Evolutionary conservation across 306 rosid genomes (phyloP).

Genomic region (Vigna hirtella): DNA sequence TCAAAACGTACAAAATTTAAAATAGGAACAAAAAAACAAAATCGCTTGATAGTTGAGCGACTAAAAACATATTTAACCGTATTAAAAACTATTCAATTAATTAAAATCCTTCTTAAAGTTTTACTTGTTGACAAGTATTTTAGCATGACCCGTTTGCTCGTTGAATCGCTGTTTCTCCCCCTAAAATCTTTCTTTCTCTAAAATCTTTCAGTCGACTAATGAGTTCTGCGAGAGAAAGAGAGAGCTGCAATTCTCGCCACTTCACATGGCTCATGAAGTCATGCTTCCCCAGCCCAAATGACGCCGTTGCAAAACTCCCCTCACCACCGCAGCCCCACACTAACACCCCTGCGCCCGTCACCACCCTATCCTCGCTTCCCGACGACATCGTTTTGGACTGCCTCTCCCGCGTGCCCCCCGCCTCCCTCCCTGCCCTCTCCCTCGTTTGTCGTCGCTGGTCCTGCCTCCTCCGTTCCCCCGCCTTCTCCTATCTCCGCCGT

Average conservation of each 20-base stretch:
- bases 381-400: conserved; percentile 72
- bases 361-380: conserved; percentile 66
- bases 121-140: too few relatives aligned
- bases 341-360: not conserved
- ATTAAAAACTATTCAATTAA: too few relatives aligned
- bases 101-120: too few relatives aligned
- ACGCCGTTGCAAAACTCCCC: not conserved
- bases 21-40: too few relatives aligned
- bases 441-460: conserved; percentile 73
- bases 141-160: not conserved
- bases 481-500: conserved; percentile 69
- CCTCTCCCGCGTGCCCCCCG: conserved; percentile 59
- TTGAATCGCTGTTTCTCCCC: not conserved
- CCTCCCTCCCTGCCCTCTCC: conserved; percentile 59
- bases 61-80: too few relatives aligned
- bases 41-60: too few relatives aligned
- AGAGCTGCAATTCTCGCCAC: conserved; percentile 75
- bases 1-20: too few relatives aligned
- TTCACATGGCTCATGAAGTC: conserved; percentile 80
- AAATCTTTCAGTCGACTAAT: conserved; percentile 5
- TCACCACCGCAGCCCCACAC: not conserved
- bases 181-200: not conserved
- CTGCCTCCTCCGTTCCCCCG: conserved; percentile 56
- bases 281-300: conserved; percentile 65
- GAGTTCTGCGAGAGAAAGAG: conserved; percentile 57